Evolutionary conservation across 805 yeast species (phyloP).

Genomic region (Pichia nanzhaoensis): DNA sequence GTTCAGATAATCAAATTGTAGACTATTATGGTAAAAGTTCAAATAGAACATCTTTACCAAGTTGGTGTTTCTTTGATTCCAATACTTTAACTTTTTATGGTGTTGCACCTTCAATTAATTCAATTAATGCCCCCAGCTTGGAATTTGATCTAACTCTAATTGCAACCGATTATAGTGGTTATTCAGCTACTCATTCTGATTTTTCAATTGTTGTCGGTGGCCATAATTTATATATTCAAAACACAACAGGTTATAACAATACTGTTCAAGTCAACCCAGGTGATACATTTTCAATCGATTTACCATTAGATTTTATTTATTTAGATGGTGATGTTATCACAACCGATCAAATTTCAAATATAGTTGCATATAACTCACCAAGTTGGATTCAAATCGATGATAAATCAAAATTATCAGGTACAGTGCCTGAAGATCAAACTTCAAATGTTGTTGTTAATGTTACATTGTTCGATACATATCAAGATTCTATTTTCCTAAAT

Average conservation of each 20-base stretch:
- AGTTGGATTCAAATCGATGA: constrained; percentile 45
- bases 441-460: constrained; percentile 41
- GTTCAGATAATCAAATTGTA: constrained; percentile 43
- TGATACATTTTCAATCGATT: constrained; percentile 41
- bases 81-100: constrained; percentile 67
- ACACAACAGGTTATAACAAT: constrained; percentile 37
- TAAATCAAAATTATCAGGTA: constrained; percentile 43
- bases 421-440: constrained; percentile 43
- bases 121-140: constrained; percentile 82
- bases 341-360: constrained; percentile 46
- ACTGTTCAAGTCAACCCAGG: constrained; percentile 61
- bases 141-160: constrained; percentile 63
- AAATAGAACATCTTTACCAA: constrained; percentile 84
- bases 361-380: constrained; percentile 49
- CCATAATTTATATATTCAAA: constrained; percentile 66
- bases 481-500: constrained; percentile 52
- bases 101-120: constrained; percentile 79
- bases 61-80: constrained; percentile 73
- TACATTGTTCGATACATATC: constrained; percentile 50
- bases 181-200: constrained; percentile 57
- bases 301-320: constrained; percentile 59
- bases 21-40: constrained; percentile 77
- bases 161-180: constrained; percentile 75
- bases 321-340: constrained; percentile 54
- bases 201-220: constrained; percentile 83